Evolutionary conservation across 345 rosid genomes (phyloP), one percentile per base, ranked within the genome.

Genomic region (Linum trigynum): DNA sequence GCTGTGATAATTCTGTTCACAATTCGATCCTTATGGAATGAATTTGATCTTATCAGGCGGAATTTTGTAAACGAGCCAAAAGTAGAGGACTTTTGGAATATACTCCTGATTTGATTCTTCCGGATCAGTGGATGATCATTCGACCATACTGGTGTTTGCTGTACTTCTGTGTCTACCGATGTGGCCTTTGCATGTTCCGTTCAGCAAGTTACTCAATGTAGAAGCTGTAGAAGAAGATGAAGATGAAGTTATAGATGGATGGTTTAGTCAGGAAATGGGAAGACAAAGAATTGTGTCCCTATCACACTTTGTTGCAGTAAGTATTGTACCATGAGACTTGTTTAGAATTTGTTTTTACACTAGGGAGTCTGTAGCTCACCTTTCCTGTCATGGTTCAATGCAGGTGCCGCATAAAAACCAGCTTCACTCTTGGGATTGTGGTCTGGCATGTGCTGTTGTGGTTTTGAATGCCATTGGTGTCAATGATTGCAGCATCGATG

Each of bases 371-470:
- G 9, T 5, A 7, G 0, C 9, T 9, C 8, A 48, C 9, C 9
- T 48, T 6, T 9, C 14, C 14, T 48, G 1, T 48, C 14, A 10
- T 48, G 53, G 15, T 5, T 59, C 8, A 39, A 32, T 32, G 1
- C 78, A 94, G 97, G 94, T 92, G 42, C 90, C 95, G 16, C 96
- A 86, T 64, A 69, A 86, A 65, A 88, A 83, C 65, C 97, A 90
- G 83, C 69, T 85, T 69, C 80, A 72, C 71, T 83, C 91, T 35
- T 91, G 99, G 97, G 99, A 91, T 68, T 91, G 99, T 58, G 99
- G 99, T 39, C 86, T 90, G 58, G 99, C 97, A 75, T 94, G 97
- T 75, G 84, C 88, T 67, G 76, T 79, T 55, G 90, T 94, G 99
- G 87, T 77, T 72, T 81, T 94, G 81, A 84, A 83, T 75, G 78